Conservation (phyloP, 2,329 filamentous ascomycete genomes). For the Hypoxylon sp. region DNA sequence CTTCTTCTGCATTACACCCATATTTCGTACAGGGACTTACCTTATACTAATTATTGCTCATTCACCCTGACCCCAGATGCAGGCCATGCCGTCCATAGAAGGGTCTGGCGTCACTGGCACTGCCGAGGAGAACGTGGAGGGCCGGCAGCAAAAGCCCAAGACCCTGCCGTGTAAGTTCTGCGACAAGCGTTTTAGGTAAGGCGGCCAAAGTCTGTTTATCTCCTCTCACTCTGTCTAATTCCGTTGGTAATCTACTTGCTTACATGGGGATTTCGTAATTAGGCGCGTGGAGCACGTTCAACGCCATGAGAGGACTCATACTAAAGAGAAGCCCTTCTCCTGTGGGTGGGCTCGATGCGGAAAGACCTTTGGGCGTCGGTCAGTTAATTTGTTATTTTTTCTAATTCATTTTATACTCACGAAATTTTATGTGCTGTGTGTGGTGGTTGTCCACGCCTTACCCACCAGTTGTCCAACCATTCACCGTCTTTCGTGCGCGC, state of each 20-base stretch:
- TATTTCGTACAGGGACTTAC: conserved; percentile 49
- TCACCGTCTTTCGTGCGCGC: conserved; percentile 45
- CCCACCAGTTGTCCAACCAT: conserved; percentile 44
- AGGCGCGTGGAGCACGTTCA: conserved; percentile 75
- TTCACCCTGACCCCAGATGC: conserved; percentile 57
- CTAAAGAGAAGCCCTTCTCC: conserved; percentile 74
- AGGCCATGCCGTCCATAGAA: conserved; percentile 64
- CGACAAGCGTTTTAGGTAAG: conserved; percentile 72
- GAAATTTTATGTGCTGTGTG: conserved; percentile 21
- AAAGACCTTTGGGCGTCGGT: conserved; percentile 73
- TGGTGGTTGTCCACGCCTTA: conserved; percentile 38
- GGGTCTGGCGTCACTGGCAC: conserved; percentile 55
- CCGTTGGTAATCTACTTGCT: conserved; percentile 54
- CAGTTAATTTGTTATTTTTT: conserved; percentile 54
- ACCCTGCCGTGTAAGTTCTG: conserved; percentile 73
- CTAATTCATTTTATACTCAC: conserved; percentile 17
- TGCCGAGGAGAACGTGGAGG: conserved; percentile 63
- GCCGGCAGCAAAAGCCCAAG: conserved; percentile 70
- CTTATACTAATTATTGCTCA: conserved; percentile 50
- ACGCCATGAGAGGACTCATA: conserved; percentile 73
- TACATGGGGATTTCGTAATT: conserved; percentile 56
- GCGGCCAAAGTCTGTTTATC: conserved; percentile 39
- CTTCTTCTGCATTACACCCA: conserved; percentile 53
- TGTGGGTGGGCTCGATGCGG: conserved; percentile 71
- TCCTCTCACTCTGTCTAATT: conserved; percentile 36